Evolutionary conservation across 2,329 filamentous ascomycete species (phyloP), one percentile per base, ranked within the genome.

Genomic region (Aspergillus sp.): DNA sequence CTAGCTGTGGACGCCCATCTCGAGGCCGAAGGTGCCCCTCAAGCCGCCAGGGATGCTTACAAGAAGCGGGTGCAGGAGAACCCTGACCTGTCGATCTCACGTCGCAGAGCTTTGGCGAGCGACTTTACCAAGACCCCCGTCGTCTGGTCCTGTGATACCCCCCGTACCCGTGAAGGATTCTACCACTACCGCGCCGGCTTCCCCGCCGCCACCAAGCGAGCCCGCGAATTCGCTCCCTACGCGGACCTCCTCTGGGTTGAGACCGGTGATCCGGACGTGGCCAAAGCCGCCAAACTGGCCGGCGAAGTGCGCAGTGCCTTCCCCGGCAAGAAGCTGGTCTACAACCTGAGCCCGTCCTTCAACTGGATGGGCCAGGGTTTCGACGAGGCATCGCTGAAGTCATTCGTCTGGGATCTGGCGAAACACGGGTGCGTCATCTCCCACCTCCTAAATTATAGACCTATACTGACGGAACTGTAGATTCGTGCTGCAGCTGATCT

Each of bases 361-460:
- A 97, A 99, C 79, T 99, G 94, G 94, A 94, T 95, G 84, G 85
- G 85, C 10, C 92, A 97, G 69, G 94, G 93, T 26, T 99, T 97
- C 74, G 87, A 83, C 3, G 85, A 91, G 58, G 85, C 84, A 55
- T 87, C 87, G 5, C 81, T 99, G 50, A 90, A 88, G 75, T 90
- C 84, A 5, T 99, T 99, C 72, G 89, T 99, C 63, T 97, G 93
- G 93, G 93, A 97, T 70, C 84, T 99, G 59, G 94, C 92, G 8
- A 85, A 86, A 68, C 88, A 96, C 64, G 93, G 93, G 54, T 93
- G 86, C 67, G 84, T 84, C 24, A 7, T 10, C 22, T 19, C 24
- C 20, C 11, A 30, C 22, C 22, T 22, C 22, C 22, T 22, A 22
- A 22, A 22, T 7, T 6, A 22, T 22, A 22, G 26, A 30, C n/a